Conservation (phyloP, 257 asterid species). For the Cruciata laevipes region DNA sequence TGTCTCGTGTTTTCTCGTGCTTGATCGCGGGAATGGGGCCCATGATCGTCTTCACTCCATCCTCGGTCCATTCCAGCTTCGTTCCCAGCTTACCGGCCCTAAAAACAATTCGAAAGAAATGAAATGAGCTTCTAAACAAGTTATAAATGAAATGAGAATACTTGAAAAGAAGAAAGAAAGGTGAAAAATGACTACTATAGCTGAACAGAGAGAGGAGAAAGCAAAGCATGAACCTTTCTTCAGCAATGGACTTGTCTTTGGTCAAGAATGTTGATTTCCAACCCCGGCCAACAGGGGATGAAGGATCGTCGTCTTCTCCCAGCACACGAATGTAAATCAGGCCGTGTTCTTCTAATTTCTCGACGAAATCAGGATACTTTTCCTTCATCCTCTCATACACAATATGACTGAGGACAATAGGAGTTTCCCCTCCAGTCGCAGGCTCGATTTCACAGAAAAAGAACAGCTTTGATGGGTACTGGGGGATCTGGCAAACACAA, state of each 20-base stretch:
- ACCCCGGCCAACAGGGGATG: slow-evolving; percentile 68
- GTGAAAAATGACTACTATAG: neutral
- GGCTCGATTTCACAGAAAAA: slow-evolving; percentile 91
- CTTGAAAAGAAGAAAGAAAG: too few relatives aligned
- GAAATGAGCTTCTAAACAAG: too few relatives aligned
- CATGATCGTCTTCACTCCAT: slow-evolving; percentile 60
- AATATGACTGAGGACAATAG: slow-evolving; percentile 71
- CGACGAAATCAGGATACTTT: slow-evolving; percentile 70
- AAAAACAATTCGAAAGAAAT: too few relatives aligned
- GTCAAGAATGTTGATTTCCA: slow-evolving; percentile 89
- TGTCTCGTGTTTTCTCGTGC: slow-evolving; percentile 41
- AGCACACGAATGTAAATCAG: neutral
- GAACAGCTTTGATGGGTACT: slow-evolving; percentile 73
- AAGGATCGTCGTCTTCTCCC: neutral
- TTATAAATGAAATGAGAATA: neutral
- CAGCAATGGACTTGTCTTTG: slow-evolving; percentile 59
- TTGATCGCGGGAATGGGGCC: slow-evolving; percentile 86
- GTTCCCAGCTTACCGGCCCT: slow-evolving; percentile 77
- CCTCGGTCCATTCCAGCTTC: slow-evolving; percentile 76
- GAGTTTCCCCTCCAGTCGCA: slow-evolving; percentile 73
- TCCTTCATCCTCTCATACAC: slow-evolving; percentile 62
- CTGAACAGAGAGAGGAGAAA: neutral
- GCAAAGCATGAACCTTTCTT: slow-evolving; percentile 62
- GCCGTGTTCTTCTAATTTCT: slow-evolving; percentile 50
- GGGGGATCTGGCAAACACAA: slow-evolving; percentile 49